Evolutionary conservation across 768 basidiomycete genomes (phyloP).

Genomic region (Tulasnella sp.): DNA sequence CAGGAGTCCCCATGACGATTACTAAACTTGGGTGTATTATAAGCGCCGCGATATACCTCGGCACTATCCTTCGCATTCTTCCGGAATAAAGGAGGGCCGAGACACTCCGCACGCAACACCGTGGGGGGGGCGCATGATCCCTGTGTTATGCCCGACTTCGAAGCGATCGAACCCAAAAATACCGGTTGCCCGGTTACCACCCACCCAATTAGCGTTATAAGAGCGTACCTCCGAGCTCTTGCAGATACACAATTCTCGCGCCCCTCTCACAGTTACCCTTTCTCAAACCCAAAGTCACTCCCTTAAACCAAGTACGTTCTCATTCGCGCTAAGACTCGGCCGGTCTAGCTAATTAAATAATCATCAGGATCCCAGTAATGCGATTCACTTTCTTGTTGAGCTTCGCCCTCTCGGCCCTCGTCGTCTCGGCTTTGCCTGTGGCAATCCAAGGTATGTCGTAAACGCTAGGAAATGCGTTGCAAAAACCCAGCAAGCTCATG

Average conservation of each 20-base stretch:
- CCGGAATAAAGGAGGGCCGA: neutral
- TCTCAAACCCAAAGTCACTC: neutral
- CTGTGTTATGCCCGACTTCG: neutral
- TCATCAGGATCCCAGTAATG: neutral
- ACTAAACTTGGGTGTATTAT: neutral
- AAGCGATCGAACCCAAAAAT: neutral
- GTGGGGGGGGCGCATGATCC: neutral
- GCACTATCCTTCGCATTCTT: neutral
- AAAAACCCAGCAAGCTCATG: too few relatives aligned
- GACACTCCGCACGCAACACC: neutral
- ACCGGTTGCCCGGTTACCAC: too few relatives aligned
- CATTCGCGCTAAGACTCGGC: neutral
- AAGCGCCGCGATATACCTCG: neutral
- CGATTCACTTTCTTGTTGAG: neutral
- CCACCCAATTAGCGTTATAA: too few relatives aligned
- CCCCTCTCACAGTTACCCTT: neutral
- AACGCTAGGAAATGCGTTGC: neutral
- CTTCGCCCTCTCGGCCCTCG: neutral
- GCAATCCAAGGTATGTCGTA: neutral
- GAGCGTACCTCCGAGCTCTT: too few relatives aligned
- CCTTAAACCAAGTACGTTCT: neutral
- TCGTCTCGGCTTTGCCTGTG: neutral
- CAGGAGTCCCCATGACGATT: too few relatives aligned
- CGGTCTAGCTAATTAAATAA: too few relatives aligned
- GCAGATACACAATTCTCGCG: neutral